phyloP scores from a whole-genome alignment of 768 basidiomycete species.

The Hemileccinum impolitum region DNA sequence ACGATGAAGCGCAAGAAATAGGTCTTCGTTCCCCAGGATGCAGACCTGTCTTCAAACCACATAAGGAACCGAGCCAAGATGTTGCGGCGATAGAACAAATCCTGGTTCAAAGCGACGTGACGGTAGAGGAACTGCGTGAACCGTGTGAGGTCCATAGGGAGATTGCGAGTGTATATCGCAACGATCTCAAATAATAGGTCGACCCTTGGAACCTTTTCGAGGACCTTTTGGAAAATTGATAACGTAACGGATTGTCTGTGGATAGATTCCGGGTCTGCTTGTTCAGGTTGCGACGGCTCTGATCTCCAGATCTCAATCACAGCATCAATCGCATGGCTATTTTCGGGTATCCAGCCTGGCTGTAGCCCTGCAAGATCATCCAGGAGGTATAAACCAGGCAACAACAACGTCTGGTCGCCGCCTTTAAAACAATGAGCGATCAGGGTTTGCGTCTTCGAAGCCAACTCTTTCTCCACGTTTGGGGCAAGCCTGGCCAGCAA shows the following conservation, averaged over 20 bases:
- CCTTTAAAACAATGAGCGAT: constrained; percentile 50
- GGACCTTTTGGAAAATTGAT: constrained; percentile 70
- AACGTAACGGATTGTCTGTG: constrained; percentile 66
- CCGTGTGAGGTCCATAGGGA: constrained; percentile 77
- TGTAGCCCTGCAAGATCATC: constrained; percentile 68
- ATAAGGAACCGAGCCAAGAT: constrained; percentile 80
- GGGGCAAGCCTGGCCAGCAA: constrained; percentile 78
- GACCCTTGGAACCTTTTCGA: constrained; percentile 70
- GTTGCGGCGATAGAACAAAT: constrained; percentile 71
- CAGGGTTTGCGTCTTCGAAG: constrained; percentile 53
- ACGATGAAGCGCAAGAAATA: constrained; percentile 78
- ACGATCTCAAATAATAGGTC: constrained; percentile 89
- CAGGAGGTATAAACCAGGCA: constrained; percentile 74
- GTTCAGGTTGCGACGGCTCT: constrained; percentile 45
- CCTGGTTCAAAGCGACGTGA: constrained; percentile 74
- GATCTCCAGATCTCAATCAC: constrained; percentile 70
- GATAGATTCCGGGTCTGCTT: constrained; percentile 46
- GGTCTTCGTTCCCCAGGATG: constrained; percentile 74
- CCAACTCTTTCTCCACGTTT: constrained; percentile 64
- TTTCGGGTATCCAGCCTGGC: constrained; percentile 68
- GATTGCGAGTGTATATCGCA: constrained; percentile 71
- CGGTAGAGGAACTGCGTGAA: constrained; percentile 83
- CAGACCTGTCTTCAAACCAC: constrained; percentile 69
- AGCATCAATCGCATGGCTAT: constrained; percentile 63
- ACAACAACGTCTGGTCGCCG: constrained; percentile 46